phyloP scores from a whole-genome alignment of 1,284 basidiomycete genomes.

The Leccinum huronense region DNA sequence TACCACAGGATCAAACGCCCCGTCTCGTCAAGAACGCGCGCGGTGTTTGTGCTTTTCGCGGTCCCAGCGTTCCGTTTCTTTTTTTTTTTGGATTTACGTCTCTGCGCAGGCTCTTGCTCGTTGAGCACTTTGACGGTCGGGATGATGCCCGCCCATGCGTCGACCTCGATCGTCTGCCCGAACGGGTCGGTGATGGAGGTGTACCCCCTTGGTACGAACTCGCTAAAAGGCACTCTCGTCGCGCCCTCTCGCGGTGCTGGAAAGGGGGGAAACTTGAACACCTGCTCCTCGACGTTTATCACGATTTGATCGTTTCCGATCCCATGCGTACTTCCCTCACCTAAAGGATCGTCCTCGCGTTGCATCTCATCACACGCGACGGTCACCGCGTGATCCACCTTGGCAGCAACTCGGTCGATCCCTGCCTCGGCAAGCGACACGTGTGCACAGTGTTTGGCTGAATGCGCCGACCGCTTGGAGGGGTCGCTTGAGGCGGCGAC shows the following conservation, averaged over 20 bases:
- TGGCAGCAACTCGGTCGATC: constrained; percentile 76
- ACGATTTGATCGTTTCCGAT: constrained; percentile 10
- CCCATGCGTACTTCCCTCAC: constrained; percentile 24
- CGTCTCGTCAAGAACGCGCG: constrained; percentile 18
- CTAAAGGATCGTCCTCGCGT: constrained; percentile 55
- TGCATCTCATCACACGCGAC: constrained; percentile 69
- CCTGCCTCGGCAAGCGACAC: constrained; percentile 83
- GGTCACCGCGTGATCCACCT: constrained; percentile 71
- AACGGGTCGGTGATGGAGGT: constrained; percentile 14
- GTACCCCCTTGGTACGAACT: constrained; percentile 41
- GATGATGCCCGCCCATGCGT: constrained; percentile 44
- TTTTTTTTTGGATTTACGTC: constrained; percentile 36
- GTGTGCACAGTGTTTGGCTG: constrained; percentile 62
- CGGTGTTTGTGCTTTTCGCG: constrained; percentile 12
- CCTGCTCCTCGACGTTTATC: not conserved
- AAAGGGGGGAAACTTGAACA: constrained; percentile 46
- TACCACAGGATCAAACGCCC: constrained; percentile 41
- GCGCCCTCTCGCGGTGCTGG: constrained; percentile 41
- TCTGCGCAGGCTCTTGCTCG: constrained; percentile 35
- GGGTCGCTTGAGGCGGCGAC: constrained; percentile 76
- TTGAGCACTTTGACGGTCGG: constrained; percentile 43
- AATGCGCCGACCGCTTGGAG: constrained; percentile 60
- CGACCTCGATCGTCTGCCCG: constrained; percentile 36
- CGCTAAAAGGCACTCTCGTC: constrained; percentile 42
- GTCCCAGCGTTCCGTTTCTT: constrained; percentile 25